Evolutionary conservation across 106 monocot genomes (phyloP).

Genomic region (Xerophyta viscosa): DNA sequence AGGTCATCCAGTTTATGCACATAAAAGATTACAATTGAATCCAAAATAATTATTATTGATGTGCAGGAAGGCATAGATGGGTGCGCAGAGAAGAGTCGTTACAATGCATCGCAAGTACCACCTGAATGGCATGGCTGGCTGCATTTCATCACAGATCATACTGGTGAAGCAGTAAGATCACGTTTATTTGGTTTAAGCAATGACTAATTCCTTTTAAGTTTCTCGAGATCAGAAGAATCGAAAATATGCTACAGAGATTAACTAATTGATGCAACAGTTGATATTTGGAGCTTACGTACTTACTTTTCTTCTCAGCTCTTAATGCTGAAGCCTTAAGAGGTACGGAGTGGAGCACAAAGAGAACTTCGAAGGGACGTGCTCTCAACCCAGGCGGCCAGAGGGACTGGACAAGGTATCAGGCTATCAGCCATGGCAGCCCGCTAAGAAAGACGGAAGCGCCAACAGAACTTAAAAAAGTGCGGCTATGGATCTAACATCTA

Average conservation of each 20-base stretch:
- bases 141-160: slow-evolving; percentile 81
- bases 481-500: no score
- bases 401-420: slow-evolving; percentile 87
- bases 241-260: not conserved
- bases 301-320: slow-evolving; percentile 40
- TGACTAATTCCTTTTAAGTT: no score
- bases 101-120: slow-evolving; percentile 97
- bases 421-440: slow-evolving; percentile 83
- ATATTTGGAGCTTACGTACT: not conserved
- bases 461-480: not conserved
- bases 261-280: not conserved
- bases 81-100: slow-evolving; percentile 76
- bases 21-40: no score
- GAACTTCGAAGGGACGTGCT: slow-evolving; percentile 88
- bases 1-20: no score
- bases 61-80: slow-evolving; percentile 89
- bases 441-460: slow-evolving; percentile 11
- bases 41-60: no score
- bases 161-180: slow-evolving; percentile 72
- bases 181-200: not conserved
- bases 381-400: slow-evolving; percentile 73
- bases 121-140: slow-evolving; percentile 99
- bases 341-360: slow-evolving; percentile 88
- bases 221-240: not conserved
- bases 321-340: slow-evolving; percentile 75